phyloP scores from a whole-genome alignment of 352 stramenopile species.

The Phytophthora niederhauseri region DNA sequence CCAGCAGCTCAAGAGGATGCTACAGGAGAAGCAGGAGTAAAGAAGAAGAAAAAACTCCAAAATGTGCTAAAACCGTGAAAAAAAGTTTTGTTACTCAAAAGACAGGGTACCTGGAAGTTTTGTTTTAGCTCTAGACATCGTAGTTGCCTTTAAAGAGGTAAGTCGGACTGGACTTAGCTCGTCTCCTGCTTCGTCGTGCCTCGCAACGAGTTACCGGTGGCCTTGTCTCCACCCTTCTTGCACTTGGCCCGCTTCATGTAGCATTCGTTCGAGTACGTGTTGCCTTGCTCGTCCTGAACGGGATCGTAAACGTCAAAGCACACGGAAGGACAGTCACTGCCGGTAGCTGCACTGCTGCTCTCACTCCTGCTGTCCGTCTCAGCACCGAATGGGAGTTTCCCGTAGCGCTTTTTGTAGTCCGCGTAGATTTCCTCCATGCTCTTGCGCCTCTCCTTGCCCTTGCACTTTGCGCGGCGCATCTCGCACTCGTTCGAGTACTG shows the following conservation, averaged over 20 bases:
- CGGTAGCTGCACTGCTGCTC: background rate
- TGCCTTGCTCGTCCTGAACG: conserved; percentile 5
- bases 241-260: conserved; percentile 18
- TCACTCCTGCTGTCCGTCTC: background rate
- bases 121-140: too few species aligned
- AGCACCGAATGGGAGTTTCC: background rate
- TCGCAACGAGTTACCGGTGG: background rate
- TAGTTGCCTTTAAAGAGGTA: too few species aligned
- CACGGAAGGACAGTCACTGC: background rate
- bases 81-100: background rate
- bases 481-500: background rate
- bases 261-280: conserved; percentile 14
- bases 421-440: background rate
- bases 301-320: conserved; percentile 6
- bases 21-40: conserved; percentile 47
- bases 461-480: background rate
- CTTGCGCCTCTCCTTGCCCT: background rate
- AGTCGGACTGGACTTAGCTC: too few species aligned
- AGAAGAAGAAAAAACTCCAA: background rate
- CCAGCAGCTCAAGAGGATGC: conserved; percentile 59
- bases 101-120: too few species aligned
- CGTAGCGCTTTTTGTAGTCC: background rate
- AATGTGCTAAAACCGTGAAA: background rate
- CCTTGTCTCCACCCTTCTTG: background rate
- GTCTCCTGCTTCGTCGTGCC: background rate